Conservation (phyloP, 2,329 filamentous ascomycete species). For the Neophaeococcomyces mojaviensis region DNA sequence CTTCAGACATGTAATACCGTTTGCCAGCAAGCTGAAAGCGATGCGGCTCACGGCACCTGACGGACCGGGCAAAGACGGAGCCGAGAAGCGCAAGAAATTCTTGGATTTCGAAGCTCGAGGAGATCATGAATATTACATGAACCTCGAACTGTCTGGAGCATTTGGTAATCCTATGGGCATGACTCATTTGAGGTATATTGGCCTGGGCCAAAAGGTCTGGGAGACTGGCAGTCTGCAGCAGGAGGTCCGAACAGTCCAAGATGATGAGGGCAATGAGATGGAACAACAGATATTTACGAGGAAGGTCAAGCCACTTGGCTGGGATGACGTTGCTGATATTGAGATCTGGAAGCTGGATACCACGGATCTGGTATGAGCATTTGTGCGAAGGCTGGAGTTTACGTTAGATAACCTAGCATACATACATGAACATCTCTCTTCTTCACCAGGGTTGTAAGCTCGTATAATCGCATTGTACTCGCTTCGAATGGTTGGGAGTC, state of each 20-base stretch:
- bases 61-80: conserved; percentile 4
- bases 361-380: conserved; percentile 24
- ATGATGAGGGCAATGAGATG: conserved; percentile 5
- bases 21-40: conserved; percentile 25
- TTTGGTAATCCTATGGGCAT: neutral
- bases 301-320: conserved; percentile 30
- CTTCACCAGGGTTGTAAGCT: neutral
- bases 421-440: neutral
- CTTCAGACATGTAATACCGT: conserved; percentile 20
- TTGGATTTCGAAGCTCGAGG: conserved; percentile 5
- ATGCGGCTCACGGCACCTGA: conserved; percentile 35
- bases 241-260: conserved; percentile 10
- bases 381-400: neutral
- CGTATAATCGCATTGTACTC: no score
- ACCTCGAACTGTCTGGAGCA: conserved; percentile 10
- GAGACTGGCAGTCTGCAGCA: conserved; percentile 12
- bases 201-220: conserved; percentile 16
- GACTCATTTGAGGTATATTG: conserved; percentile 14
- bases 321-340: conserved; percentile 36
- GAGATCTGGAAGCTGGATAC: conserved; percentile 39
- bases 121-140: conserved; percentile 13
- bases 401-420: neutral
- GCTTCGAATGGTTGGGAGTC: no score
- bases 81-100: neutral
- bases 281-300: conserved; percentile 25